Percentiles rank a stretch among this genome's conserved stretches.
These are phyloP conservation scores for Lecanosticta acicola DNA, from an alignment of 2,329 filamentous ascomycete species.

Conservation along the genomic window DNA sequence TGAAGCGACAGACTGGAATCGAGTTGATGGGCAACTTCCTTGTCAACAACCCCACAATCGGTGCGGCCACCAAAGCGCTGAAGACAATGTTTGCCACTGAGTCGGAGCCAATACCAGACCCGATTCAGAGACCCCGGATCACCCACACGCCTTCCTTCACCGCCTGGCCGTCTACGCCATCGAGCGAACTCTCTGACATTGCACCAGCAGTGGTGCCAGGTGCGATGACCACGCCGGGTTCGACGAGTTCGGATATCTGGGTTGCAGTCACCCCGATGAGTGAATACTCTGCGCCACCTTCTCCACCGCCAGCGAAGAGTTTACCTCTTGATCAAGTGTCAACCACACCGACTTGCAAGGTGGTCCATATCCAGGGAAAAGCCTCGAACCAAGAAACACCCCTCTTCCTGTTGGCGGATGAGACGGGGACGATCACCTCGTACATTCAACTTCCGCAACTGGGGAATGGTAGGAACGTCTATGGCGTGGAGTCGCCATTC, in stretches of 20 bases:
- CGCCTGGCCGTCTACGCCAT: not conserved
- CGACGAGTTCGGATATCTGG: not conserved
- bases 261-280: not conserved
- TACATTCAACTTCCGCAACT: slow-evolving; percentile 40
- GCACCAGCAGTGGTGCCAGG: not conserved
- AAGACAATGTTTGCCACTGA: not conserved
- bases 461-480: slow-evolving; percentile 27
- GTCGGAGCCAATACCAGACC: not conserved
- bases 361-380: slow-evolving; percentile 2
- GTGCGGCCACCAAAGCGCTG: slow-evolving; percentile 5
- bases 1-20: slow-evolving; percentile 7
- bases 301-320: not conserved
- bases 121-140: not conserved
- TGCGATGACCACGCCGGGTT: not conserved
- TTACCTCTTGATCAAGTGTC: not conserved
- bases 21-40: slow-evolving; percentile 11
- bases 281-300: not conserved
- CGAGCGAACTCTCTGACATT: not conserved
- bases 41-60: slow-evolving; percentile 5
- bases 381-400: slow-evolving; percentile 22
- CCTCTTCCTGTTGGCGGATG: slow-evolving; percentile 39
- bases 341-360: not conserved
- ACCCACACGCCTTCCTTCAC: not conserved
- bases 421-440: slow-evolving; percentile 42
- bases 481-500: slow-evolving; percentile 8